Percentiles rank a stretch among this genome's conserved stretches.
Conservation (phyloP, 768 basidiomycete genomes). For the Hirschioporus abietinus region DNA sequence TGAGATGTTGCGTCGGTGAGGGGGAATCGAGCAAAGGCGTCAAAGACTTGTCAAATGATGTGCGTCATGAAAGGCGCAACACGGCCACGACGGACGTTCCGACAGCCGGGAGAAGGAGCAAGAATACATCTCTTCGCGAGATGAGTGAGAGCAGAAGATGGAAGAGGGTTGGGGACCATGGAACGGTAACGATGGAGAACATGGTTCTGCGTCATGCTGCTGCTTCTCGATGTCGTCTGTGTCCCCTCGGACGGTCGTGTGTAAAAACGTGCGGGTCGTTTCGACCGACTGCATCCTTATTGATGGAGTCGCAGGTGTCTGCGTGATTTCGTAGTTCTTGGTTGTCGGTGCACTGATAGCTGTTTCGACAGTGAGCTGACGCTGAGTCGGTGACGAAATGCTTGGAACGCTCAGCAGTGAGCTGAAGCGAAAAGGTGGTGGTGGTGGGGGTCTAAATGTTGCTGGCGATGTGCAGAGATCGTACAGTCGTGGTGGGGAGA, state of each 20-base stretch:
- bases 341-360: background rate
- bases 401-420: too few species aligned
- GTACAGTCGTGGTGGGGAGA: background rate
- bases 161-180: conserved; percentile 41
- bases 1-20: conserved; percentile 26
- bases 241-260: conserved; percentile 6
- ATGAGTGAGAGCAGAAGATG: conserved; percentile 64
- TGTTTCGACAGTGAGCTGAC: background rate
- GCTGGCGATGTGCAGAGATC: too few species aligned
- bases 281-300: conserved; percentile 8
- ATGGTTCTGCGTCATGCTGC: conserved; percentile 17
- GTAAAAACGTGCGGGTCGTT: conserved; percentile 10
- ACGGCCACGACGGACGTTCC: too few species aligned
- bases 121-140: conserved; percentile 46
- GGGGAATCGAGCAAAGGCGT: conserved; percentile 60
- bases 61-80: too few species aligned
- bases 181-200: conserved; percentile 23
- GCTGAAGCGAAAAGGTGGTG: too few species aligned
- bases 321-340: conserved; percentile 10
- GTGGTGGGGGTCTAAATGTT: too few species aligned
- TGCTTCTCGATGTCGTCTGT: conserved; percentile 28
- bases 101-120: conserved; percentile 66
- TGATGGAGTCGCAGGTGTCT: conserved; percentile 6
- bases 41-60: conserved; percentile 71
- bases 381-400: too few species aligned